phyloP scores from a whole-genome alignment of 176 grass and related monocot species.

The Zoysia pacifica region DNA sequence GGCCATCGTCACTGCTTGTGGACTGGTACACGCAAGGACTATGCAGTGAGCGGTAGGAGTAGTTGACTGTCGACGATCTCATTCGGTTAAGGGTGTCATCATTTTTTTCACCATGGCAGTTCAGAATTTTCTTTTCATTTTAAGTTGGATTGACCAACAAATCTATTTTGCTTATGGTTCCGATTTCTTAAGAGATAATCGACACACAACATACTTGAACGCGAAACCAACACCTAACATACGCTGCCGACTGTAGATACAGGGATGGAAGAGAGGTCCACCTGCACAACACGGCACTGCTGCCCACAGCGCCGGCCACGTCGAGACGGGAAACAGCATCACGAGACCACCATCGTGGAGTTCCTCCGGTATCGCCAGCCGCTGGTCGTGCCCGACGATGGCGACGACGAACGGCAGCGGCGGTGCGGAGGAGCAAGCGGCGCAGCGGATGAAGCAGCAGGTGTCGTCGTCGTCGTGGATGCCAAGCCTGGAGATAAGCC shows the following conservation, averaged over 20 bases:
- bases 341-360: constrained; percentile 15
- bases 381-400: constrained; percentile 17
- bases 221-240: neutral
- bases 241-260: constrained; percentile 10
- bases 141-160: too few relatives aligned
- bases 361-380: constrained; percentile 26
- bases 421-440: constrained; percentile 24
- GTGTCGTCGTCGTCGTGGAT: constrained; percentile 34
- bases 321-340: constrained; percentile 2
- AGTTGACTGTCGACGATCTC: too few relatives aligned
- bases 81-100: too few relatives aligned
- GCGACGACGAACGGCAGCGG: constrained; percentile 19
- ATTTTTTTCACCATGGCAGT: too few relatives aligned
- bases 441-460: constrained; percentile 24
- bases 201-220: too few relatives aligned
- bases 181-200: too few relatives aligned
- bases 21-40: neutral
- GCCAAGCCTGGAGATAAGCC: constrained; percentile 85
- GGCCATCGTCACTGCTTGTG: neutral
- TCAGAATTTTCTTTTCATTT: too few relatives aligned
- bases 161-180: too few relatives aligned
- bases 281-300: constrained; percentile 31
- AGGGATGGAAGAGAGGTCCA: constrained; percentile 40
- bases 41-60: neutral
- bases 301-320: constrained; percentile 5